Base-by-base conservation (phyloP, 306 rosid species). In the Vicia sativa region DNA sequence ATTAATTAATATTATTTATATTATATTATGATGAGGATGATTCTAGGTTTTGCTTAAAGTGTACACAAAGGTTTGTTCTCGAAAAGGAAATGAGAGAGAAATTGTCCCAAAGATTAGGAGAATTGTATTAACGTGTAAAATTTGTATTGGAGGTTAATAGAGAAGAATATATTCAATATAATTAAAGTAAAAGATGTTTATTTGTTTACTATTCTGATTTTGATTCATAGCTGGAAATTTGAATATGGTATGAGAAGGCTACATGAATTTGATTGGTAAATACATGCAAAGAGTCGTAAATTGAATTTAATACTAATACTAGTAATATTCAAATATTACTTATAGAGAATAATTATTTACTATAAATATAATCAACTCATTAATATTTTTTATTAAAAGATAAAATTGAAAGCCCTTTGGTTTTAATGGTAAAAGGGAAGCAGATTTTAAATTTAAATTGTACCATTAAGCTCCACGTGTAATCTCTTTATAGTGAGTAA, bases 31-130 rank as follows among this genome's bases (percentile, higher is more conserved):
- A 19, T 9, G 2, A 16, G 7, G 29, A 77, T 23, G 78, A 60
- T 75, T 81, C 72, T 75, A 65, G 80, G 84, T 85, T 50, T 86
- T 77, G 79, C 86, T 70, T 86, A 50, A n/a, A 43, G 63, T 80
- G 25, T 63, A 89, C 90, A 74, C 84, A 70, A 80, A 71, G 73
- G 67, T 70, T 38, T 21, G 50, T 61, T 69, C 56, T 62, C 26
- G 37, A 64, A 43, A 63, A 35, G 38, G 7, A 23, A 25, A 9
- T 11, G 65, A 35, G 8, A 65, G 48, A 8, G 12, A 62, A 21
- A 38, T n/a, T 39, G 42, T 21, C 4, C 74, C 42, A 61, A 43
- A 73, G 8, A n/a, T 62, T 62, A 35, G 71, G 78, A 68, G 65
- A 57, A 71, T 74, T 25, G 42, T 75, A 18, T 0, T 34, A 7